These are phyloP conservation scores for Metschnikowia bowlesiae DNA, from an alignment of 805 yeast species.

Conservation along the genomic window DNA sequence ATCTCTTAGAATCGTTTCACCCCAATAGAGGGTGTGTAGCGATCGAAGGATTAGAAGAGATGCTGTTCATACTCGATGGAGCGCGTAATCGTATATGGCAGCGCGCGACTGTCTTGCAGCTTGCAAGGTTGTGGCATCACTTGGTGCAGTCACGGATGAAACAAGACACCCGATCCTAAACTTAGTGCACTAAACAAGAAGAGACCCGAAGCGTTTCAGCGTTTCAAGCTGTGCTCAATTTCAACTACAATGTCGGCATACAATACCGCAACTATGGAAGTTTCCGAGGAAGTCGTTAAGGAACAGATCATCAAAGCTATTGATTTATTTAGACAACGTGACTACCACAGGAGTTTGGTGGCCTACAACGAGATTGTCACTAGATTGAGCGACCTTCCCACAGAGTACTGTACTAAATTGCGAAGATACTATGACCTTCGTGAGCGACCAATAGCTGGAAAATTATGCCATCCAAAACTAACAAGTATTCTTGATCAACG, in stretches of 20 bases:
- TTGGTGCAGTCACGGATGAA: background rate
- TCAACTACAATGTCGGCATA: background rate
- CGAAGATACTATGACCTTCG: slow-evolving; percentile 20
- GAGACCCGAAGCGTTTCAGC: background rate
- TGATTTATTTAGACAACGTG: slow-evolving; percentile 27
- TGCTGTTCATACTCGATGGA: background rate
- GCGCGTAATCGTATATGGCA: background rate
- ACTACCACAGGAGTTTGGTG: slow-evolving; percentile 26
- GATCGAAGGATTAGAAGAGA: no score
- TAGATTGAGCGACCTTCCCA: slow-evolving; percentile 15
- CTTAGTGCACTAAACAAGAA: background rate
- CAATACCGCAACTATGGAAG: slow-evolving; percentile 10
- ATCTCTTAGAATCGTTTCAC: no score
- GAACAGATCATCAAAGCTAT: slow-evolving; percentile 29
- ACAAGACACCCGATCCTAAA: background rate
- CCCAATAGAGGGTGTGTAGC: no score
- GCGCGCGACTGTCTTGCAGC: background rate
- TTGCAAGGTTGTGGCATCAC: background rate
- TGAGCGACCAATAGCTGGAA: slow-evolving; percentile 27
- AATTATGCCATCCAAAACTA: slow-evolving; percentile 33
- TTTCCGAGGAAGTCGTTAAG: slow-evolving; percentile 22
- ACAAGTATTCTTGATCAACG: slow-evolving; percentile 40
- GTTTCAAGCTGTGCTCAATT: background rate
- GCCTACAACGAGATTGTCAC: slow-evolving; percentile 25
- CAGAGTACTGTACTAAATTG: slow-evolving; percentile 8